These are phyloP conservation scores for Dactylellina cionopaga DNA, from an alignment of 2,329 filamentous ascomycete species.

Conservation along the genomic window DNA sequence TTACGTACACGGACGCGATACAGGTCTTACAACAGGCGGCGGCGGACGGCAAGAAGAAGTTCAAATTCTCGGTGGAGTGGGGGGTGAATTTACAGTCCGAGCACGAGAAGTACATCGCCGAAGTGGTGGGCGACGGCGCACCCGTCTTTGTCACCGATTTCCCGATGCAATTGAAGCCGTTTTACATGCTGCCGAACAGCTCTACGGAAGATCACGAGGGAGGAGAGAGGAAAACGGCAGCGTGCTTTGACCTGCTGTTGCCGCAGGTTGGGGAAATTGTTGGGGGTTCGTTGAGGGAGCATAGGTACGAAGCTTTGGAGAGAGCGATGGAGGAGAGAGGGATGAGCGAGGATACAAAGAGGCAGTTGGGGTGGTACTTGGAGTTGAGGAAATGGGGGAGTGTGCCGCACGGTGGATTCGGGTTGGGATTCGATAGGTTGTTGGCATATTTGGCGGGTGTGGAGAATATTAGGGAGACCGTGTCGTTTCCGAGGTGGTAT, in stretches of 20 bases:
- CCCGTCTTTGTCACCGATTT: slow-evolving; percentile 95
- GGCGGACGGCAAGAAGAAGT: slow-evolving; percentile 64
- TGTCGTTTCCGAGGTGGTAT: slow-evolving; percentile 82
- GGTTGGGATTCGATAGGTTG: slow-evolving; percentile 86
- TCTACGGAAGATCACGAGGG: slow-evolving; percentile 46
- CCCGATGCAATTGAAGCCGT: slow-evolving; percentile 87
- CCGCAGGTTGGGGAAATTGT: slow-evolving; percentile 87
- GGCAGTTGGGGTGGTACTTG: slow-evolving; percentile 82
- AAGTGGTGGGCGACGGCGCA: slow-evolving; percentile 67
- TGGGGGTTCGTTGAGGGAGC: slow-evolving; percentile 88
- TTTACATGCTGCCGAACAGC: slow-evolving; percentile 78
- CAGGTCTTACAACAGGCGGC: slow-evolving; percentile 71
- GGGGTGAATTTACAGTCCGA: slow-evolving; percentile 82
- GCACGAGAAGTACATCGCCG: slow-evolving; percentile 88
- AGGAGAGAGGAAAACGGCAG: slow-evolving; percentile 69
- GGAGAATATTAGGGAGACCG: slow-evolving; percentile 82
- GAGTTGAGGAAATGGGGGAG: slow-evolving; percentile 91
- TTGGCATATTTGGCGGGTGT: slow-evolving; percentile 84
- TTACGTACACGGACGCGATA: slow-evolving; percentile 85
- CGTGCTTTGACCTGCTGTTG: slow-evolving; percentile 89
- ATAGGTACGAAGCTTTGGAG: slow-evolving; percentile 74
- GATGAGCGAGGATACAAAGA: slow-evolving; percentile 61
- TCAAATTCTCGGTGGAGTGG: slow-evolving; percentile 76
- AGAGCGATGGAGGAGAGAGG: slow-evolving; percentile 56
- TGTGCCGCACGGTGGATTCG: slow-evolving; percentile 89